Evolutionary conservation across 192 early-diverging fungal genomes (phyloP).

Genomic region (Piromyces sp.): DNA sequence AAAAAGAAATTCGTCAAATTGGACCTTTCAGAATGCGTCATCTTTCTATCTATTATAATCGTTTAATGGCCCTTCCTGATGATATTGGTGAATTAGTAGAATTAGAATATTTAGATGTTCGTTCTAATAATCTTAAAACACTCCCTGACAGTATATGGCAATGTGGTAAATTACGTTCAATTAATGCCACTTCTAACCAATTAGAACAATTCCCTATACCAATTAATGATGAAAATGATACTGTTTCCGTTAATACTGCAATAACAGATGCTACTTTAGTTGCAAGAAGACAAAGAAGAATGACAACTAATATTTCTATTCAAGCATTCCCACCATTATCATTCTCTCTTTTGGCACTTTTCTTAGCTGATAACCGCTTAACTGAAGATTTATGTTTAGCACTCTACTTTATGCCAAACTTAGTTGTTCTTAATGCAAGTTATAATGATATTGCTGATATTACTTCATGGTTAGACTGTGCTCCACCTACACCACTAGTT

Average conservation of each 20-base stretch:
- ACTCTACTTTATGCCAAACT: conserved; percentile 51
- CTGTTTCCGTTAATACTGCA: conserved; percentile 18
- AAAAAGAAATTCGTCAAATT: conserved; percentile 1
- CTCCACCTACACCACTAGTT: background rate
- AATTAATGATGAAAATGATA: conserved; percentile 18
- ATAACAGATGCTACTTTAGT: conserved; percentile 24
- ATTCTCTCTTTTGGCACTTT: conserved; percentile 35
- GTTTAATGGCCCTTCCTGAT: conserved; percentile 41
- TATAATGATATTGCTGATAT: conserved; percentile 72
- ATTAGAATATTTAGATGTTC: conserved; percentile 45
- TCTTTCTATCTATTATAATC: conserved; percentile 26
- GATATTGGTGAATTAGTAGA: conserved; percentile 47
- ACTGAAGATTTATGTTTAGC: conserved; percentile 63
- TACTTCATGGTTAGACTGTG: conserved; percentile 35
- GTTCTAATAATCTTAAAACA: conserved; percentile 55
- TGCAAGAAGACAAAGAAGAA: conserved; percentile 9
- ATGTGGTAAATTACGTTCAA: conserved; percentile 37
- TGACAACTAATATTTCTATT: background rate
- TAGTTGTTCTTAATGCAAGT: conserved; percentile 61
- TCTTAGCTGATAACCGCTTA: conserved; percentile 66
- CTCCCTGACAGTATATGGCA: conserved; percentile 61
- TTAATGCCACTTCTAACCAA: conserved; percentile 71
- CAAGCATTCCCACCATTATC: conserved; percentile 27
- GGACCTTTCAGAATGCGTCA: conserved; percentile 3
- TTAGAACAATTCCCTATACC: conserved; percentile 67